These are phyloP conservation scores for Floccularia luteovirens DNA, from an alignment of 768 basidiomycete genomes.

Conservation along the genomic window DNA sequence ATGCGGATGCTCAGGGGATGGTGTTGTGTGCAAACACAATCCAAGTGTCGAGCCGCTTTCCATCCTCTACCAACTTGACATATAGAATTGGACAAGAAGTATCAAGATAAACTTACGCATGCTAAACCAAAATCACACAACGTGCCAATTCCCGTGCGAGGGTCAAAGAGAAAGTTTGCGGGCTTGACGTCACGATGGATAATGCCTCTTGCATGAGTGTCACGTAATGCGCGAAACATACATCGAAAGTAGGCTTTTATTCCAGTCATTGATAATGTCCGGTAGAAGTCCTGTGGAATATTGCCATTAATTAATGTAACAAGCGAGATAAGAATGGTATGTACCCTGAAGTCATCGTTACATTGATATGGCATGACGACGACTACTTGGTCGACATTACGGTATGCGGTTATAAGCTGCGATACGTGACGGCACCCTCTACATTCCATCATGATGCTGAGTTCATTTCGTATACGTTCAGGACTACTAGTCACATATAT, in stretches of 20 bases:
- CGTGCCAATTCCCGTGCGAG: constrained; percentile 73
- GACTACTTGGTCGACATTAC: constrained; percentile 86
- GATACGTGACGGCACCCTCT: constrained; percentile 83
- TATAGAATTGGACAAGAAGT: not conserved
- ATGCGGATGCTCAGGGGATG: constrained; percentile 57
- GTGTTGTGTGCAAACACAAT: constrained; percentile 72
- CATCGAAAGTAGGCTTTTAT: constrained; percentile 86
- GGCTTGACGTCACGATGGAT: constrained; percentile 98
- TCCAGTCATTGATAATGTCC: constrained; percentile 60
- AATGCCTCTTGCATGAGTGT: constrained; percentile 79
- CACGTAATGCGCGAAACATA: constrained; percentile 83
- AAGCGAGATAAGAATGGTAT: constrained; percentile 18
- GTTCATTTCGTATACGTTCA: constrained; percentile 86
- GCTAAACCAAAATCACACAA: constrained; percentile 96
- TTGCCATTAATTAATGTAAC: not conserved
- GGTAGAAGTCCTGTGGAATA: constrained; percentile 63
- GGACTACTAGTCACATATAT: constrained; percentile 97
- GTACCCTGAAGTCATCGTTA: constrained; percentile 88
- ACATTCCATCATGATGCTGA: constrained; percentile 81
- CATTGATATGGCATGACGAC: constrained; percentile 90
- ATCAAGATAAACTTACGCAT: constrained; percentile 50
- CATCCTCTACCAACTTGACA: constrained; percentile 38
- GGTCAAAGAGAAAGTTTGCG: constrained; percentile 94
- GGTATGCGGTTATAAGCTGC: constrained; percentile 92
- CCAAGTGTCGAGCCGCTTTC: constrained; percentile 39